phyloP scores from a whole-genome alignment of 2,329 filamentous ascomycete genomes.

The Penicillium crustosum region DNA sequence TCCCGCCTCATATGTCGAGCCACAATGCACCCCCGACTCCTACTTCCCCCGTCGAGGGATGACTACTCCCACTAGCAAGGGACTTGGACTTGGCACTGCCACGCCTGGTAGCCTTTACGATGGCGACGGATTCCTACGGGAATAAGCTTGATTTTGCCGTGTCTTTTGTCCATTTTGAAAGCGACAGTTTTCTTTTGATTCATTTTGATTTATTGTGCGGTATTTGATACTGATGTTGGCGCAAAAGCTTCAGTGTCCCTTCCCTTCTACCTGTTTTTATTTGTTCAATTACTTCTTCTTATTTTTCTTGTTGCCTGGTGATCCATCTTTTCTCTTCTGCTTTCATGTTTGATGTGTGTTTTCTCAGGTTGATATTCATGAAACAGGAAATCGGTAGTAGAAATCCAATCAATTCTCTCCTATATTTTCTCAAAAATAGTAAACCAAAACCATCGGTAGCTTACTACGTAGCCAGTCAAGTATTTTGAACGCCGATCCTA shows the following conservation, averaged over 20 bases:
- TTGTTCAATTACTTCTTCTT: background rate
- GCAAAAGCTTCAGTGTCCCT: background rate
- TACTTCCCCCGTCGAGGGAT: conserved; percentile 21
- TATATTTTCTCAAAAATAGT: background rate
- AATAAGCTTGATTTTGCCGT: conserved; percentile 23
- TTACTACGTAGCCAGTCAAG: background rate
- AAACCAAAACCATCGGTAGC: background rate
- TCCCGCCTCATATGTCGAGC: conserved; percentile 17
- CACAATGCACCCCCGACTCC: conserved; percentile 17
- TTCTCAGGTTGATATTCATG: conserved; percentile 15
- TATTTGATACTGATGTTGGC: background rate
- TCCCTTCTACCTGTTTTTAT: background rate
- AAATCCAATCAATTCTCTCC: conserved; percentile 8
- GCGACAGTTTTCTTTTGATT: background rate
- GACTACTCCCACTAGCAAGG: conserved; percentile 31
- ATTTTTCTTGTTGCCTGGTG: conserved; percentile 7
- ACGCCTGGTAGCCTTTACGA: conserved; percentile 52
- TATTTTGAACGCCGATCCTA: conserved; percentile 2
- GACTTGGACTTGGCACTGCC: conserved; percentile 30
- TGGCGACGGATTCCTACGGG: conserved; percentile 39
- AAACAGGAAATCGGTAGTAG: conserved; percentile 24
- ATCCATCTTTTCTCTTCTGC: background rate
- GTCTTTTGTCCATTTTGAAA: conserved; percentile 2
- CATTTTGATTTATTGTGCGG: background rate
- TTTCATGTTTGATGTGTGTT: conserved; percentile 10